Percentiles rank a stretch among this genome's conserved stretches.
phyloP scores from a whole-genome alignment of 2,329 filamentous ascomycete species.

The Aureobasidium uvarum region DNA sequence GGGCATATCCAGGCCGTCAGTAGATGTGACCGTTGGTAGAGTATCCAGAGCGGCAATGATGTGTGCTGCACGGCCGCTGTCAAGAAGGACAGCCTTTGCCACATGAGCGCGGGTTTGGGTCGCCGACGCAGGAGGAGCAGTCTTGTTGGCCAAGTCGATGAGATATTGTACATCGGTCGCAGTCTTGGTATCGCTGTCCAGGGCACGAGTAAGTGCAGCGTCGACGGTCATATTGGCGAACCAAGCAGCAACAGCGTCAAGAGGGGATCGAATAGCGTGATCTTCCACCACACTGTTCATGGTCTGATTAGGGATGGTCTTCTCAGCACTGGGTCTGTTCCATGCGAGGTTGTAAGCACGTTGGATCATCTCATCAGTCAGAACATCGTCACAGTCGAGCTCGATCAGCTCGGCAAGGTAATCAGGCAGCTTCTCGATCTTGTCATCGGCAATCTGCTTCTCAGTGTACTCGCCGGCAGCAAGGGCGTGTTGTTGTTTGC shows the following conservation, averaged over 20 bases:
- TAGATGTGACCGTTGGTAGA: constrained; percentile 43
- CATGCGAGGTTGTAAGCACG: constrained; percentile 87
- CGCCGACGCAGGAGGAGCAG: constrained; percentile 74
- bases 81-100: constrained; percentile 59
- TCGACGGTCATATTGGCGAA: constrained; percentile 75
- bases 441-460: constrained; percentile 41
- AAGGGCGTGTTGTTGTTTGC: constrained; percentile 55
- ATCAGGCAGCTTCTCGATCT: constrained; percentile 67
- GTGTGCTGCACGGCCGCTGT: constrained; percentile 51
- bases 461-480: constrained; percentile 33
- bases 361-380: constrained; percentile 74
- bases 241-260: constrained; percentile 91
- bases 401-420: constrained; percentile 75
- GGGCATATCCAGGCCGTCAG: constrained; percentile 37
- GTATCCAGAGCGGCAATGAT: constrained; percentile 56
- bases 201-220: constrained; percentile 62
- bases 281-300: constrained; percentile 86
- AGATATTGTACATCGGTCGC: constrained; percentile 47
- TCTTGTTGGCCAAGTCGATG: constrained; percentile 66
- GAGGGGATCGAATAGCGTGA: constrained; percentile 75
- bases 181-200: constrained; percentile 55
- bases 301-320: constrained; percentile 63
- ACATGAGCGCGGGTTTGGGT: constrained; percentile 61
- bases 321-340: constrained; percentile 72
- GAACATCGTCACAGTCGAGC: constrained; percentile 76